Percentiles rank a stretch among this genome's conserved stretches.
Conservation (phyloP, 2,329 filamentous ascomycete genomes). For the Chlorencoelia australis region DNA sequence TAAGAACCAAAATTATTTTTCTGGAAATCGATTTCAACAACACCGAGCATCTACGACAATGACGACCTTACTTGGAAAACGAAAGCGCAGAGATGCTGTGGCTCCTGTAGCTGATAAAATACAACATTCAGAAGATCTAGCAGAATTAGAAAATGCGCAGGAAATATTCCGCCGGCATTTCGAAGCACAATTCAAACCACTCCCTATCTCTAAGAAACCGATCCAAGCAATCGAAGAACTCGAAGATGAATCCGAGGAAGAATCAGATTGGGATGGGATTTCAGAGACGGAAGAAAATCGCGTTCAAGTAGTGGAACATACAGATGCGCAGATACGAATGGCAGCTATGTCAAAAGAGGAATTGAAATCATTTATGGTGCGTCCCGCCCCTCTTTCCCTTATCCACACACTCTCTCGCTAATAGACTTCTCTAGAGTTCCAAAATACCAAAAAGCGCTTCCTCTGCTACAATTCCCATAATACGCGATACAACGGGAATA, state of each 20-base stretch:
- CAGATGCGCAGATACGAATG: slow-evolving; percentile 19
- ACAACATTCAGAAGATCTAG: slow-evolving; percentile 14
- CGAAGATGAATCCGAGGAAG: slow-evolving; percentile 27
- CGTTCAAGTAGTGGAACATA: slow-evolving; percentile 36
- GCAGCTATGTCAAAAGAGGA: slow-evolving; percentile 53
- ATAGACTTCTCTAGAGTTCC: slow-evolving; percentile 16
- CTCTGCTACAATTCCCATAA: not conserved
- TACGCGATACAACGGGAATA: slow-evolving; percentile 16
- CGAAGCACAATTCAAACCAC: slow-evolving; percentile 75
- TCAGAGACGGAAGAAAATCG: slow-evolving; percentile 38
- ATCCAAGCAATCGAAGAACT: slow-evolving; percentile 8
- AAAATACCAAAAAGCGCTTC: slow-evolving; percentile 19
- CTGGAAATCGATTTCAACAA: slow-evolving; percentile 1
- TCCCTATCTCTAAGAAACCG: slow-evolving; percentile 30
- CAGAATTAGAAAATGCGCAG: slow-evolving; percentile 41
- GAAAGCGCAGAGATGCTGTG: slow-evolving; percentile 34
- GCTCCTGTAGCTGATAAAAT: slow-evolving; percentile 16
- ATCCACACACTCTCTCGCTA: not conserved
- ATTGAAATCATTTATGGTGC: slow-evolving; percentile 69
- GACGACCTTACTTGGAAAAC: slow-evolving; percentile 34
- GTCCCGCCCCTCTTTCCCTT: too few relatives aligned
- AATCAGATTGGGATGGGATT: slow-evolving; percentile 54
- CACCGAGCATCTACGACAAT: too few relatives aligned
- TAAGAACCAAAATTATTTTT: slow-evolving; percentile 8
- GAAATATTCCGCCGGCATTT: slow-evolving; percentile 77